phyloP scores from a whole-genome alignment of 768 basidiomycete genomes.

The Mycena rebaudengoi region DNA sequence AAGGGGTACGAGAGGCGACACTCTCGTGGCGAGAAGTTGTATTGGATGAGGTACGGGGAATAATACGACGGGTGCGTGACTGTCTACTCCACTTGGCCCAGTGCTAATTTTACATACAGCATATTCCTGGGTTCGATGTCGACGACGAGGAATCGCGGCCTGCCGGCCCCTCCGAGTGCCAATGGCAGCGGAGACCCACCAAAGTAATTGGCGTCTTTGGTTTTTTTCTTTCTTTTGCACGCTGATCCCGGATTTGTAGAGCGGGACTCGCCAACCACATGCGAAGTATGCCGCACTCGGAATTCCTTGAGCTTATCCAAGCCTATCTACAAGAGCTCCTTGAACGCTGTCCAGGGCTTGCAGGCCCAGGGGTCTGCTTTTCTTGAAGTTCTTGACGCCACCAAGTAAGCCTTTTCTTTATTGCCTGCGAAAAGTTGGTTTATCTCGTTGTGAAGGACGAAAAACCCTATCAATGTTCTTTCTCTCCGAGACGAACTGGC shows the following conservation, averaged over 20 bases:
- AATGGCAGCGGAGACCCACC: conserved; percentile 1
- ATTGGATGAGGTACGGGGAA: conserved; percentile 63
- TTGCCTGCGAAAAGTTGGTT: background rate
- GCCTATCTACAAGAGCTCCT: conserved; percentile 66
- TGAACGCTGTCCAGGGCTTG: conserved; percentile 74
- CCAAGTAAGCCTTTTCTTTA: conserved; percentile 41
- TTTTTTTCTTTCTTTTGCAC: background rate
- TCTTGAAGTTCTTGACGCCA: conserved; percentile 61
- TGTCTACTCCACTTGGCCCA: background rate
- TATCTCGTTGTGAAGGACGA: conserved; percentile 50
- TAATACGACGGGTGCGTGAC: conserved; percentile 66
- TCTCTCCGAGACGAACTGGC: conserved; percentile 70
- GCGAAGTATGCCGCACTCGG: conserved; percentile 70
- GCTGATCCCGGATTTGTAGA: conserved; percentile 41
- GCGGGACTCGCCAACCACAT: conserved; percentile 62
- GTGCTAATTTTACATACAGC: conserved; percentile 19
- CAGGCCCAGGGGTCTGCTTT: conserved; percentile 68
- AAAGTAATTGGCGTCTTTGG: conserved; percentile 7
- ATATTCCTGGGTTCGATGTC: conserved; percentile 59
- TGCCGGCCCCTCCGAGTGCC: conserved; percentile 14
- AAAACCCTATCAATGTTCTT: conserved; percentile 48
- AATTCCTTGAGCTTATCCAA: conserved; percentile 71
- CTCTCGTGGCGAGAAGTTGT: conserved; percentile 77
- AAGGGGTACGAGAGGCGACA: conserved; percentile 72
- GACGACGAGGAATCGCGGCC: conserved; percentile 55